Conservation (phyloP, 2,329 filamentous ascomycete genomes). For the Daldinia sp. region DNA sequence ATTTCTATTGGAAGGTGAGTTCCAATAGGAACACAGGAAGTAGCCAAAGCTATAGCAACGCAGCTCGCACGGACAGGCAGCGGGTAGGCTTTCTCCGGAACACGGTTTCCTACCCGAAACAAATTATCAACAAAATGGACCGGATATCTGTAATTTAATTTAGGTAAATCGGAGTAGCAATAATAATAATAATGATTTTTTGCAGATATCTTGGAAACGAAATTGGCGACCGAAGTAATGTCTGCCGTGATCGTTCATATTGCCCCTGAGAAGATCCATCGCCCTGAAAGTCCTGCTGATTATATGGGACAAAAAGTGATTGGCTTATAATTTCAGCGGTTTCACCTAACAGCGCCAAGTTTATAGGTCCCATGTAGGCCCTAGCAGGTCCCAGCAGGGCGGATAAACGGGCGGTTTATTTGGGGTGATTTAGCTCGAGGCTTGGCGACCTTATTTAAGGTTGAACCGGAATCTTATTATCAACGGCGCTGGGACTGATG, state of each 20-base stretch:
- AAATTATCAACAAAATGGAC: too few species aligned
- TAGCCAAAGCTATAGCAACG: too few species aligned
- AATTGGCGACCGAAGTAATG: background rate
- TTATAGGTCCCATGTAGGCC: conserved; percentile 1
- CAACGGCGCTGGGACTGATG: conserved; percentile 6
- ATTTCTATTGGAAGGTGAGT: too few species aligned
- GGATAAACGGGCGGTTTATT: conserved; percentile 10
- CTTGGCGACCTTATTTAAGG: conserved; percentile 14
- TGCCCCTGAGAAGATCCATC: conserved; percentile 5
- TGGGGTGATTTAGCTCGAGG: conserved; percentile 3
- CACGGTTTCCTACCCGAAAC: too few species aligned
- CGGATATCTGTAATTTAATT: too few species aligned
- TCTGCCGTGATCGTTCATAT: background rate
- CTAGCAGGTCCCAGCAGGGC: background rate
- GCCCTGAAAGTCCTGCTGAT: background rate
- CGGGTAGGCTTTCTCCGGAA: too few species aligned
- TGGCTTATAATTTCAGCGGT: conserved; percentile 5
- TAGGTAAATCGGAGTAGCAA: too few species aligned
- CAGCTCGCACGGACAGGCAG: too few species aligned
- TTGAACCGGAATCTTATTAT: background rate
- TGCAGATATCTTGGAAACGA: background rate
- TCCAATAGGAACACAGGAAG: too few species aligned
- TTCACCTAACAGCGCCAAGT: conserved; percentile 7
- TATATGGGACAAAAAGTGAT: background rate
- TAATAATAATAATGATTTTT: too few species aligned